These are phyloP conservation scores for Helenozyma rhizophorensis DNA, from an alignment of 805 yeast species.

Conservation along the genomic window DNA sequence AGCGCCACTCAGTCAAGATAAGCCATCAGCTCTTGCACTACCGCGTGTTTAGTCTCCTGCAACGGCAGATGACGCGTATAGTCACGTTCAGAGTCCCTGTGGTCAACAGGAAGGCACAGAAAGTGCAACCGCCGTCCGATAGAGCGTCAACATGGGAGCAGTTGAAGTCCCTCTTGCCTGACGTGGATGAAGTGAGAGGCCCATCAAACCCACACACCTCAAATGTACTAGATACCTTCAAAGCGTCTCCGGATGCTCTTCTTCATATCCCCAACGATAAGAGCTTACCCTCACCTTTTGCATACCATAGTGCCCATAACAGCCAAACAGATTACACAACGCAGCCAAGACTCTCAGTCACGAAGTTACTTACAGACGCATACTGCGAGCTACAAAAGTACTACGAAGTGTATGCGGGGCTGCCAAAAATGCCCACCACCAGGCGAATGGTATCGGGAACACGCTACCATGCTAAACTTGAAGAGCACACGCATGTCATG, in stretches of 20 bases:
- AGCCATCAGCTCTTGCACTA: too few species aligned
- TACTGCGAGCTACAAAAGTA: slow-evolving; percentile 68
- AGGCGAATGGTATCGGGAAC: slow-evolving; percentile 45
- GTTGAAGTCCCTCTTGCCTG: slow-evolving; percentile 9
- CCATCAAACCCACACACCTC: slow-evolving; percentile 11
- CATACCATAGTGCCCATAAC: slow-evolving; percentile 7
- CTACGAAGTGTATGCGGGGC: slow-evolving; percentile 49
- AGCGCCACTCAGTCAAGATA: too few species aligned
- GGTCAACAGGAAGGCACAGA: background rate
- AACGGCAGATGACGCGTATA: background rate
- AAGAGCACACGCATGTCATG: slow-evolving; percentile 46
- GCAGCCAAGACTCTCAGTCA: slow-evolving; percentile 48
- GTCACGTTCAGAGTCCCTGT: slow-evolving; percentile 6
- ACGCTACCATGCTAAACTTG: slow-evolving; percentile 14
- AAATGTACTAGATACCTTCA: slow-evolving; percentile 8
- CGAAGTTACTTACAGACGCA: slow-evolving; percentile 50
- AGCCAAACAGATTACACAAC: slow-evolving; percentile 8
- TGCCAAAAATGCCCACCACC: slow-evolving; percentile 16
- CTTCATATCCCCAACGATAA: slow-evolving; percentile 6
- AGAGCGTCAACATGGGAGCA: slow-evolving; percentile 12
- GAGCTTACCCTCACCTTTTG: slow-evolving; percentile 11
- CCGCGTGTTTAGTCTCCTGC: too few species aligned
- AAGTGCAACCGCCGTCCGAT: slow-evolving; percentile 3
- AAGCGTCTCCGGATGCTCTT: slow-evolving; percentile 5
- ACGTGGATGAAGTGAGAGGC: slow-evolving; percentile 1